phyloP scores from a whole-genome alignment of 2,329 filamentous ascomycete species.

The Pseudohalonectria lignicola region DNA sequence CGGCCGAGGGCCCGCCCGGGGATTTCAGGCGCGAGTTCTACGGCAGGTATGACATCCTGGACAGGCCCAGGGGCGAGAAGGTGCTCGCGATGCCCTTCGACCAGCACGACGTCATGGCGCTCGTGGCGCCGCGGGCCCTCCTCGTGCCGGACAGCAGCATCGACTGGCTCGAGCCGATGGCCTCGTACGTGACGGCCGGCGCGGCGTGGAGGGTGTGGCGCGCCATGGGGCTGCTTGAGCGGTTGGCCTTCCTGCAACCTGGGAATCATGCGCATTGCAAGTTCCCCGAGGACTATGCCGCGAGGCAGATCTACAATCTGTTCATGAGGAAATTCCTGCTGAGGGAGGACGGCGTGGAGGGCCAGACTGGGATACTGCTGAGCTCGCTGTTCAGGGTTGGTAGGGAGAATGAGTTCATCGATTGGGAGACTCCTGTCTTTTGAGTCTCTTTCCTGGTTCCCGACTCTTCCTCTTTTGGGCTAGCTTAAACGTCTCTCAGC shows the following conservation, averaged over 20 bases:
- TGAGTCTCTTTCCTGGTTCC: too few species aligned
- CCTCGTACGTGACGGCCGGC: not conserved
- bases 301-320: not conserved
- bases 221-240: not conserved
- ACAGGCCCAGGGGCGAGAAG: conserved; percentile 39
- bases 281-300: not conserved
- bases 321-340: not conserved
- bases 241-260: not conserved
- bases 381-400: not conserved
- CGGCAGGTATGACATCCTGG: conserved; percentile 28
- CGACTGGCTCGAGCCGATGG: not conserved
- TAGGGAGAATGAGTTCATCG: not conserved
- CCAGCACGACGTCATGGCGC: conserved; percentile 36
- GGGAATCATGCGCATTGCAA: not conserved
- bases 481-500: too few species aligned
- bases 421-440: not conserved
- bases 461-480: too few species aligned
- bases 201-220: not conserved
- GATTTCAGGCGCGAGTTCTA: conserved; percentile 39
- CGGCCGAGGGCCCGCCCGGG: conserved; percentile 30
- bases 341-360: not conserved
- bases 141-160: not conserved
- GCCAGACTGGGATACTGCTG: not conserved
- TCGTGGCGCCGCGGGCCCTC: conserved; percentile 29
- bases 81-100: conserved; percentile 31